phyloP scores from a whole-genome alignment of 352 stramenopile species.

The Pythium chondricola region DNA sequence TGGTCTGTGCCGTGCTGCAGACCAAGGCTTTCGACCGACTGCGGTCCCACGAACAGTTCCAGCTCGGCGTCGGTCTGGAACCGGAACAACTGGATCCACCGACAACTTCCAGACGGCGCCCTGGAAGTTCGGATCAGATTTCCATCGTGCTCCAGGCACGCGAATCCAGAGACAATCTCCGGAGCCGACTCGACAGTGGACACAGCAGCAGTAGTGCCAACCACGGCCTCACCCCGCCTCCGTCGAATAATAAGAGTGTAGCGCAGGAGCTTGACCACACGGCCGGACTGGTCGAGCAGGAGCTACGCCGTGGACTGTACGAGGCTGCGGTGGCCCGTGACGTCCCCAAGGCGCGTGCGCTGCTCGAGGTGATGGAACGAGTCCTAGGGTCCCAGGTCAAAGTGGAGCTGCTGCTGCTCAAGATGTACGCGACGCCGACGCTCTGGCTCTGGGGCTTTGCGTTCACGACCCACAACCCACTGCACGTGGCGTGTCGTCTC shows the following conservation, averaged over 20 bases:
- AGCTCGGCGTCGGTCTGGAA: constrained; percentile 53
- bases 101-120: background rate
- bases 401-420: constrained; percentile 49
- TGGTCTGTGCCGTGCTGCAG: constrained; percentile 47
- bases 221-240: too few species aligned
- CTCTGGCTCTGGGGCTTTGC: constrained; percentile 60
- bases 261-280: constrained; percentile 8
- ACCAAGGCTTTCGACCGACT: constrained; percentile 59
- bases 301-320: constrained; percentile 41
- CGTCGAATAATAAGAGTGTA: background rate
- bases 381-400: constrained; percentile 58
- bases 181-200: background rate
- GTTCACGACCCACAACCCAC: constrained; percentile 59
- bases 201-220: too few species aligned
- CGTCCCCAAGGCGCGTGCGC: constrained; percentile 27
- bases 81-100: constrained; percentile 7
- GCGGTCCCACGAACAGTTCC: constrained; percentile 52
- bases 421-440: constrained; percentile 69
- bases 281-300: constrained; percentile 24
- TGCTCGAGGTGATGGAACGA: constrained; percentile 44
- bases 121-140: constrained; percentile 1
- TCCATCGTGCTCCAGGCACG: background rate
- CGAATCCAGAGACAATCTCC: background rate
- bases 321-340: constrained; percentile 42
- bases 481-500: constrained; percentile 60